Evolutionary conservation across 2,329 filamentous ascomycete genomes (phyloP).

Genomic region (Beauveria sp.): DNA sequence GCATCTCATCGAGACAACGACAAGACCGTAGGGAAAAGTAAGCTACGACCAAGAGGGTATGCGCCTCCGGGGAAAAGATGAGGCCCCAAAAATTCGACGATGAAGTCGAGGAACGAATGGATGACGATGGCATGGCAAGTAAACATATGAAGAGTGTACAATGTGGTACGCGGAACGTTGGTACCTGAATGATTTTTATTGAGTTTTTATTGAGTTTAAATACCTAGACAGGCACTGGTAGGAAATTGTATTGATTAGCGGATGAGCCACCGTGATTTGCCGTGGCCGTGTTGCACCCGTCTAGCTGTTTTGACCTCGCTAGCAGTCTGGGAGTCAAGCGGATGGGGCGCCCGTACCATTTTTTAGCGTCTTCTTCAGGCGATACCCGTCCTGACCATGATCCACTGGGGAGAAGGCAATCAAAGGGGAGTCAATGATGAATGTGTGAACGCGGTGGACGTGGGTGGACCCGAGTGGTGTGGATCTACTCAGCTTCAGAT

Average conservation of each 20-base stretch:
- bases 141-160: too few species aligned
- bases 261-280: too few species aligned
- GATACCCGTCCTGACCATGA: constrained; percentile 7
- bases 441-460: neutral
- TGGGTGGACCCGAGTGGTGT: neutral
- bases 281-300: neutral
- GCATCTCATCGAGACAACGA: constrained; percentile 1
- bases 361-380: constrained; percentile 5
- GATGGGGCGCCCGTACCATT: neutral
- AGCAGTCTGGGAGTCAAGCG: neutral
- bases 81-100: neutral
- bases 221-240: too few species aligned
- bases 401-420: neutral
- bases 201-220: too few species aligned
- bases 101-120: too few species aligned
- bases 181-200: too few species aligned
- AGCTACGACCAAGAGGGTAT: constrained; percentile 4
- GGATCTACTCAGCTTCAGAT: neutral
- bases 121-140: too few species aligned
- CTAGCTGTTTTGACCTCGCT: neutral
- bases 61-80: neutral
- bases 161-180: too few species aligned
- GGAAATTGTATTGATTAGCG: too few species aligned
- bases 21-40: neutral
- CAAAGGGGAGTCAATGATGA: neutral